Base-by-base conservation (phyloP, 2,329 filamentous ascomycete species). In the Fusarium agapanthi region DNA sequence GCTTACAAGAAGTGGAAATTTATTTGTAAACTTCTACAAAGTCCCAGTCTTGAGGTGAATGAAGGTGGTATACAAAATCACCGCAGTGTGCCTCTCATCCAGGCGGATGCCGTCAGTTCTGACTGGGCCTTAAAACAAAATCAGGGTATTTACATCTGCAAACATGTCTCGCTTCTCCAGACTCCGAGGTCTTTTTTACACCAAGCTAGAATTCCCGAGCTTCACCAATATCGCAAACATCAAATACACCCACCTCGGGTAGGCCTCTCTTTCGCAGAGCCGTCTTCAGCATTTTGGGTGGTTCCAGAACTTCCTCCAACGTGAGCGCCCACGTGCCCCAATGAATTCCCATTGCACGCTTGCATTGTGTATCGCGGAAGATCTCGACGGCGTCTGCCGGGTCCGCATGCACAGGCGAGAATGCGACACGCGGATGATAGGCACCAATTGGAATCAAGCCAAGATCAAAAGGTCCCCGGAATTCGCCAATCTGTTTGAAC, bases 401-500 rank as follows among this genome's bases (percentile, higher is more conserved):
- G 79, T 97, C 93, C 13, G 93, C 92, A 80, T 98, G 95, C 87
- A 97, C 91, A 26, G 90, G 85, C 51, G 91, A 94, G 86, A 96
- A 95, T 70, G 96, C 80, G 63, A 81, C 82, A 30, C 93, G 87
- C 1, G 93, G 93, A 66, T 89, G 86, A 81, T 98, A 98, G 5
- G 95, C 95, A 59, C 95, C 95, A 75, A 98, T 98, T 43, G 95
- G 95, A 72, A 98, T 96, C 61, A 98, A 84, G 1, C 95, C 95
- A 12, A 98, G 88, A 80, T 98, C 94, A 77, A 98, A 97, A 1
- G 94, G 94, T 0, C 95, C 95, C 38, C 94, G 88, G 58, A 92
- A 87, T 22, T 90, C 83, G 69, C 95, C 95, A 70, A 98, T 95
- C 80, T 97, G 88, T 70, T 89, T 88, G 84, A 98, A 98, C 55